Percentiles rank a stretch among this genome's conserved stretches.
Conservation (phyloP, 305 asterid genomes). For the Plantago coronopus region DNA sequence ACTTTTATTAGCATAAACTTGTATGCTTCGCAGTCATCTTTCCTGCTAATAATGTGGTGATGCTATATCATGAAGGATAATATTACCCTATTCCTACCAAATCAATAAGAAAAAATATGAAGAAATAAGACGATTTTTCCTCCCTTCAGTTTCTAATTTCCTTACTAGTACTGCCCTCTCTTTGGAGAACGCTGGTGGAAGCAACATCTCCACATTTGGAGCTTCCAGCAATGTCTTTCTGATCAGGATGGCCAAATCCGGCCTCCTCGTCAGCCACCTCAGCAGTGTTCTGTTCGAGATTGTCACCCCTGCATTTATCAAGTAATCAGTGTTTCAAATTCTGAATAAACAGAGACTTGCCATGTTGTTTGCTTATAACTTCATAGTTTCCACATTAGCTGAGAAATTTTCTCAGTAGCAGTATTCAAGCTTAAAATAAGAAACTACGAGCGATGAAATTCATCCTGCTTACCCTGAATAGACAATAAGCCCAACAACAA, state of each 20-base stretch:
- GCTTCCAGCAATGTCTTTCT: constrained; percentile 20
- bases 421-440: neutral
- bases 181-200: constrained; percentile 19
- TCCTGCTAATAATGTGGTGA: neutral
- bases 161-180: constrained; percentile 5
- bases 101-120: neutral
- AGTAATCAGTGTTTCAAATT: neutral
- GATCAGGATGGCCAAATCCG: constrained; percentile 43
- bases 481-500: constrained; percentile 63
- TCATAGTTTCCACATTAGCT: neutral
- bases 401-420: neutral
- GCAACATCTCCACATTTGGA: constrained; percentile 23
- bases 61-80: neutral
- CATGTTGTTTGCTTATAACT: neutral
- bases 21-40: neutral
- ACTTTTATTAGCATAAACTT: neutral
- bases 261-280: constrained; percentile 52
- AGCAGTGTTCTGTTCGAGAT: constrained; percentile 30
- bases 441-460: neutral
- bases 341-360: neutral
- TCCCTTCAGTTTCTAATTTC: constrained; percentile 8
- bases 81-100: neutral
- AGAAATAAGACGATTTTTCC: neutral
- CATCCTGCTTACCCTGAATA: constrained; percentile 63
- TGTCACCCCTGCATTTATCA: constrained; percentile 52